These are phyloP conservation scores for Boletus mariae DNA, from an alignment of 1,284 basidiomycete genomes.

Conservation along the genomic window DNA sequence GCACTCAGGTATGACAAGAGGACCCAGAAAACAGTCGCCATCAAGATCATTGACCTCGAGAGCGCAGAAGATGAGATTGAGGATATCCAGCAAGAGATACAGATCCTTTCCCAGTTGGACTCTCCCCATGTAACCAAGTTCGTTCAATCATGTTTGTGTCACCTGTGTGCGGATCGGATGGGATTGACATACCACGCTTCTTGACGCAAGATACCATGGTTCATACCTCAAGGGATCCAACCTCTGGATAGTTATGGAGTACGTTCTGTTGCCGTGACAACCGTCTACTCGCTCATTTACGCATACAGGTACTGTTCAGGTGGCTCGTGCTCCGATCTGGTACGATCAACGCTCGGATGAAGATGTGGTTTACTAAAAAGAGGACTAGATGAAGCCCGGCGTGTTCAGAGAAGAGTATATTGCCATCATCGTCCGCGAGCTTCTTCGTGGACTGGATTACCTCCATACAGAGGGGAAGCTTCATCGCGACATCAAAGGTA, in stretches of 20 bases:
- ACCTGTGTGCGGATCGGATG: slow-evolving; percentile 23
- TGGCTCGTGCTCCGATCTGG: slow-evolving; percentile 82
- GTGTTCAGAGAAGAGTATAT: slow-evolving; percentile 98
- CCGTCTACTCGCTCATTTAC: slow-evolving; percentile 11
- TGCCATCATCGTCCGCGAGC: slow-evolving; percentile 91
- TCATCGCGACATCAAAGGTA: slow-evolving; percentile 97
- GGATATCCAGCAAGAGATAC: slow-evolving; percentile 99
- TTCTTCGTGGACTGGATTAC: slow-evolving; percentile 91
- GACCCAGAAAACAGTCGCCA: slow-evolving; percentile 90
- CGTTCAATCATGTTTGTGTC: slow-evolving; percentile 33
- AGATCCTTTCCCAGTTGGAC: slow-evolving; percentile 96
- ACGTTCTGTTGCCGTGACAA: slow-evolving; percentile 27
- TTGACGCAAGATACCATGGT: slow-evolving; percentile 79
- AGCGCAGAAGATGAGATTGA: slow-evolving; percentile 99
- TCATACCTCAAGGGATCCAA: slow-evolving; percentile 93
- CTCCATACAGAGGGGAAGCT: slow-evolving; percentile 95
- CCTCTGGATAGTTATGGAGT: slow-evolving; percentile 99
- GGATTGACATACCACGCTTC: slow-evolving; percentile 27
- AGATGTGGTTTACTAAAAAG: slow-evolving; percentile 20
- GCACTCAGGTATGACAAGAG: slow-evolving; percentile 79
- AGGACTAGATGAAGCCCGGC: slow-evolving; percentile 89
- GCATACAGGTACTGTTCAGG: slow-evolving; percentile 73
- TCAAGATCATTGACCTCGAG: slow-evolving; percentile 99
- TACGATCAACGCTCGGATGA: slow-evolving; percentile 34
- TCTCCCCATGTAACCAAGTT: slow-evolving; percentile 94